These are phyloP conservation scores for Warburgia ugandensis DNA, from an alignment of 164 flowering plant genomes.

Conservation along the genomic window DNA sequence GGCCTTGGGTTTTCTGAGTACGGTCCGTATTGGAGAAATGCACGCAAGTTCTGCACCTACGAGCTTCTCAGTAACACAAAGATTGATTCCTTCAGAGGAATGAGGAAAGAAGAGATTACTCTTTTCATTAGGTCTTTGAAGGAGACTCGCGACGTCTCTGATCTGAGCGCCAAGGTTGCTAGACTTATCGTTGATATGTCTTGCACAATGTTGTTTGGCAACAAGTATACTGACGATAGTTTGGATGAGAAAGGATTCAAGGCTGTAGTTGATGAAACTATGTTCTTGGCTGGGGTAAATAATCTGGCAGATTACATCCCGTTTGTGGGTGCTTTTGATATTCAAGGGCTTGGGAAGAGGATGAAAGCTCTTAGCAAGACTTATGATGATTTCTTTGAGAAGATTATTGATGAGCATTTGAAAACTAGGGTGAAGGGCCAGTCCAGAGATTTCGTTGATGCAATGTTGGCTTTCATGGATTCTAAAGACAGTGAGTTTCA, in stretches of 20 bases:
- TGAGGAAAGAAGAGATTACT: constrained; percentile 22
- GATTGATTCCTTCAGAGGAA: constrained; percentile 17
- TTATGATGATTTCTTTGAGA: constrained; percentile 40
- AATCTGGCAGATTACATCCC: constrained; percentile 52
- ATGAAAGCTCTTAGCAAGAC: constrained; percentile 41
- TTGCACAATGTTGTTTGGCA: constrained; percentile 25
- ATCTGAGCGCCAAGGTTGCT: constrained; percentile 12
- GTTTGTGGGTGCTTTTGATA: constrained; percentile 37
- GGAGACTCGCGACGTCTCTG: constrained; percentile 1
- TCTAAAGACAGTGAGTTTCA: neutral
- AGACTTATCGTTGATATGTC: constrained; percentile 10
- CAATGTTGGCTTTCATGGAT: constrained; percentile 14
- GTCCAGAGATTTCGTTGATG: constrained; percentile 10
- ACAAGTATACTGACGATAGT: constrained; percentile 10
- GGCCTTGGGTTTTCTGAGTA: constrained; percentile 25
- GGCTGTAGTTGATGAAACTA: constrained; percentile 38
- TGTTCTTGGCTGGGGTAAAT: constrained; percentile 34
- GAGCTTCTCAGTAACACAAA: constrained; percentile 22
- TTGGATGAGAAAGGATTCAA: constrained; percentile 28
- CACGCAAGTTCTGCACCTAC: constrained; percentile 18
- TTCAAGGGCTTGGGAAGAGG: constrained; percentile 39
- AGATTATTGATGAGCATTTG: constrained; percentile 16
- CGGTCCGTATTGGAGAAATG: constrained; percentile 29
- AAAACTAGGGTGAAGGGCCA: neutral
- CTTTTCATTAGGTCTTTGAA: constrained; percentile 1